These are phyloP conservation scores for Alternaria ventricosa DNA, from an alignment of 2,329 filamentous ascomycete species.

Conservation along the genomic window DNA sequence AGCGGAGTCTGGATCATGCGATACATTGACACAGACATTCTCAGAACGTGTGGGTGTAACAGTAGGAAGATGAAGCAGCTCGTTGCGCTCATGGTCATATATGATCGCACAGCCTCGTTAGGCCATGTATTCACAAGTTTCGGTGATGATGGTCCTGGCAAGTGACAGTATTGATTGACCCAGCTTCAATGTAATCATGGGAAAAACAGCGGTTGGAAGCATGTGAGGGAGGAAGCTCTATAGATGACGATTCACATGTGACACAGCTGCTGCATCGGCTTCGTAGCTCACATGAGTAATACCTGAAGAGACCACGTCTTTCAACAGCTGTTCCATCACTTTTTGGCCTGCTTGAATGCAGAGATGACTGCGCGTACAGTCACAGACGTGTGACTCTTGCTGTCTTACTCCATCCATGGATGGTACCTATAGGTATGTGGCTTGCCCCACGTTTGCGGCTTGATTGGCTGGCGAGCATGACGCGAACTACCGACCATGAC, in stretches of 20 bases:
- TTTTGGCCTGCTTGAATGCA: not conserved
- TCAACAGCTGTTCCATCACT: not conserved
- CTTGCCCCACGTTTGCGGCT: constrained; percentile 30
- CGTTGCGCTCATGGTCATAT: not conserved
- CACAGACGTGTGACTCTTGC: constrained; percentile 21
- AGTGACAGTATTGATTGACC: not conserved
- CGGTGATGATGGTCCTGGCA: not conserved
- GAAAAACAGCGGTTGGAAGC: not conserved
- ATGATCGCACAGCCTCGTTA: not conserved
- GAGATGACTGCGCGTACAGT: constrained; percentile 7
- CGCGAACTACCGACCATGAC: constrained; percentile 25
- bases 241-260: not conserved
- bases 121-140: not conserved
- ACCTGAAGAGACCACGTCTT: not conserved
- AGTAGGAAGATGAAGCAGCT: not conserved
- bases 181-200: not conserved
- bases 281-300: not conserved
- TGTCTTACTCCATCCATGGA: constrained; percentile 3
- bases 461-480: constrained; percentile 34
- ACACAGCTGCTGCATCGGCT: not conserved
- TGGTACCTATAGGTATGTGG: constrained; percentile 1
- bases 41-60: not conserved
- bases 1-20: not conserved
- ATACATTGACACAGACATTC: not conserved
- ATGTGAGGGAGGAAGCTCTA: not conserved